Percentiles rank a stretch among this genome's conserved stretches.
Conservation (phyloP, 257 asterid genomes). For the Ballota nigra region DNA sequence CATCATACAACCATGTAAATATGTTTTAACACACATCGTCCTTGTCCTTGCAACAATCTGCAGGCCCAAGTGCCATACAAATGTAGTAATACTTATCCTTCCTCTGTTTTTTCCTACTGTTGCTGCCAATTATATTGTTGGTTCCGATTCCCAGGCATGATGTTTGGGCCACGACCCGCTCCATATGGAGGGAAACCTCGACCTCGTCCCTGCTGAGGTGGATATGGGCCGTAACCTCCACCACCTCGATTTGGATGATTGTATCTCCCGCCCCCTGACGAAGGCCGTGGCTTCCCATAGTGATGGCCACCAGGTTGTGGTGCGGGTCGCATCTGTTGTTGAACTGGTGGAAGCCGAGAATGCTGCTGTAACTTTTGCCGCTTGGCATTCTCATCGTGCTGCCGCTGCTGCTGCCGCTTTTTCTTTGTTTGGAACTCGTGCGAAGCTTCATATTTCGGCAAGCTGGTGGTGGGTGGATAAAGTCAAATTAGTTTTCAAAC, state of each 20-base stretch:
- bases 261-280: slow-evolving; percentile 84
- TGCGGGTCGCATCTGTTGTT: slow-evolving; percentile 71
- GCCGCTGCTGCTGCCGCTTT: slow-evolving; percentile 83
- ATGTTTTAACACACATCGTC: too few species aligned
- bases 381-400: slow-evolving; percentile 69
- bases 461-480: slow-evolving; percentile 42
- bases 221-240: slow-evolving; percentile 45
- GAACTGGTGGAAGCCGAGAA: slow-evolving; percentile 62
- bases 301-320: slow-evolving; percentile 63
- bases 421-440: slow-evolving; percentile 95
- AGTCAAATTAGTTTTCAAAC: background rate
- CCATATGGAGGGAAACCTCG: slow-evolving; percentile 71
- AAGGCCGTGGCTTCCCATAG: slow-evolving; percentile 70
- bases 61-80: too few species aligned
- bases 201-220: slow-evolving; percentile 60
- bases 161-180: slow-evolving; percentile 78
- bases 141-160: slow-evolving; percentile 63
- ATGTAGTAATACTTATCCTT: too few species aligned
- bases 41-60: too few species aligned
- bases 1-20: too few species aligned
- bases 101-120: slow-evolving; percentile 18
- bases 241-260: slow-evolving; percentile 42
- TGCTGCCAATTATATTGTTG: slow-evolving; percentile 94
- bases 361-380: slow-evolving; percentile 71
- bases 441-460: slow-evolving; percentile 81